A percentile compares a stretch with the other conserved stretches of the same genome.
Evolutionary conservation across 2,329 filamentous ascomycete species (phyloP).

Genomic region (Colletotrichum sp.): DNA sequence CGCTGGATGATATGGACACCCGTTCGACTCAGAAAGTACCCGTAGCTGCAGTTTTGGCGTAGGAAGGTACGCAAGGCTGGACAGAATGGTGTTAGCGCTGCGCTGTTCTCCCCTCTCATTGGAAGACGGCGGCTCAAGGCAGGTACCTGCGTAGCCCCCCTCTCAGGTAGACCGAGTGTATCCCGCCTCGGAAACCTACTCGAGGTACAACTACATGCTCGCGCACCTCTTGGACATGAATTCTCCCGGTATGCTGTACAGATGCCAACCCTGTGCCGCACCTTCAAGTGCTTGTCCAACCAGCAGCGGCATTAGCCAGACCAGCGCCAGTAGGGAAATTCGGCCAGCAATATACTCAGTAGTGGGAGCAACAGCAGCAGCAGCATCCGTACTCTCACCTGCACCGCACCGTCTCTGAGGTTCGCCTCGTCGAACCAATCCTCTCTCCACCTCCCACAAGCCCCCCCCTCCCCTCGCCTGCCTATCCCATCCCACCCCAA

Average conservation of each 20-base stretch:
- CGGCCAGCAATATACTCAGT: background rate
- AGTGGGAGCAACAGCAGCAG: background rate
- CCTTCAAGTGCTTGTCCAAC: background rate
- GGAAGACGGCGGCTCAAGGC: background rate
- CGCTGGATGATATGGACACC: background rate
- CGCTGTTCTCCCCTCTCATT: background rate
- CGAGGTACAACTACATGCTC: background rate
- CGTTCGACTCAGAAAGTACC: constrained; percentile 11
- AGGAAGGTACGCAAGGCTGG: constrained; percentile 2
- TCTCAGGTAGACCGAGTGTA: background rate
- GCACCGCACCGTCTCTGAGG: background rate
- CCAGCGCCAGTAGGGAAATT: background rate
- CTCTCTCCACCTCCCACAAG: constrained; percentile 15
- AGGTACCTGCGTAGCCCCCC: background rate
- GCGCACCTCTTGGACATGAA: background rate
- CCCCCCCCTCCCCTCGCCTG: constrained; percentile 1
- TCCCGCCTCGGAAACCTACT: background rate
- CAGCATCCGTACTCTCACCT: background rate
- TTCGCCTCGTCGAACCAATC: constrained; percentile 12
- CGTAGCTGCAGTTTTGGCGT: background rate
- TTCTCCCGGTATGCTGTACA: background rate
- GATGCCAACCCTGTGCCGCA: background rate
- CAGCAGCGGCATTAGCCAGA: background rate
- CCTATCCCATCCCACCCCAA: constrained; percentile 16
- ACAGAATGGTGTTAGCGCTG: background rate